Conservation (phyloP, 805 yeast species). For the Monosporozyma servazzii region DNA sequence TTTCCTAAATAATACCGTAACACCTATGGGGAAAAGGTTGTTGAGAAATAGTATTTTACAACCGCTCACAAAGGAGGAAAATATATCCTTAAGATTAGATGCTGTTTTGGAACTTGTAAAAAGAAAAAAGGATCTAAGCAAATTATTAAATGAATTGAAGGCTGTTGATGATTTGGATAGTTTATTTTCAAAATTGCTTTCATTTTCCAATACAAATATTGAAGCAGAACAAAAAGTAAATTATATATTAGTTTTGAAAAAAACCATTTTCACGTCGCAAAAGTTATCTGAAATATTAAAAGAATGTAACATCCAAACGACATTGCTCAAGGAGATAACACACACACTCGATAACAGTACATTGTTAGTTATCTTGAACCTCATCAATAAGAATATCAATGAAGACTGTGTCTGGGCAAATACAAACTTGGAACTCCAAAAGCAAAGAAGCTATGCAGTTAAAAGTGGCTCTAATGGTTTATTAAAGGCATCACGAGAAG, state of each 20-base stretch:
- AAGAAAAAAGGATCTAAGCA: conserved; percentile 9
- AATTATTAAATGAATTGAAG: conserved; percentile 19
- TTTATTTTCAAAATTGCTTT: conserved; percentile 31
- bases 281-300: conserved; percentile 12
- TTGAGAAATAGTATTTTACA: conserved; percentile 38
- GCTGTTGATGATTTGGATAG: conserved; percentile 34
- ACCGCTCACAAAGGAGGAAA: conserved; percentile 34
- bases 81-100: conserved; percentile 31
- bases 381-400: conserved; percentile 31
- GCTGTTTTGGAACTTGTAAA: conserved; percentile 32
- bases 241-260: conserved; percentile 34
- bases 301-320: conserved; percentile 5
- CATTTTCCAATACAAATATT: conserved; percentile 19
- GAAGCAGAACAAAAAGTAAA: conserved; percentile 34
- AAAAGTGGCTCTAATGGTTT: conserved; percentile 38
- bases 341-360: conserved; percentile 23
- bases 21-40: conserved; percentile 40
- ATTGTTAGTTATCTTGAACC: conserved; percentile 14
- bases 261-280: conserved; percentile 23
- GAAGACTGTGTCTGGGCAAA: conserved; percentile 38
- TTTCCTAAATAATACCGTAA: conserved; percentile 32
- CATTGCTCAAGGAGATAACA: conserved; percentile 24
- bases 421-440: conserved; percentile 33
- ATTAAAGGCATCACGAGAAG: conserved; percentile 36
- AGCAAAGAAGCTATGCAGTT: conserved; percentile 38